Evolutionary conservation across 371 early-diverging fungal species (phyloP), one percentile per base, ranked within the genome.

Genomic region (Amoeboradix gromovi): DNA sequence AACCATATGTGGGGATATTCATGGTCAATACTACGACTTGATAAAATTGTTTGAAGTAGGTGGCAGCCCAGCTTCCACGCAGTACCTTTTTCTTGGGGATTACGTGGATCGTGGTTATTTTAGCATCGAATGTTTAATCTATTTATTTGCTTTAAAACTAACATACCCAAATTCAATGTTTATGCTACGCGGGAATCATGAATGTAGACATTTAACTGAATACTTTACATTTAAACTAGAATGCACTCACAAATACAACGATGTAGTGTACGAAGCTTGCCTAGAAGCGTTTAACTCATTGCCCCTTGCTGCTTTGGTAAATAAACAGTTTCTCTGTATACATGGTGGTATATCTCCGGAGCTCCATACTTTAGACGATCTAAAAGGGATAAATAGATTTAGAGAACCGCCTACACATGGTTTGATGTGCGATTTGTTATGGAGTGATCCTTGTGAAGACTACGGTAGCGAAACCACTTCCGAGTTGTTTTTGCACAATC

Each of bases 21-120:
- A 99, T 76, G 99, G 99, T 5, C 99, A 99, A 77, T 98, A 86
- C 78, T 92, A 85, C 74, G 99, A 99, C 78, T 80, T 99, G 74
- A 87, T 97, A 87, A 94, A 92, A 75, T 81, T 99, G 28, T 92
- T 99, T 76, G 90, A 94, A 74, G 91, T 94, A 17, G 91, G 94
- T 66, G 98, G 97, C 27, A 85, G 88, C 73, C 96, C 97, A 29
- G 84, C 85, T 0, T 80, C 80, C 1, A 91, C 92, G 1, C 77
- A 87, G 2, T 92, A 91, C 73, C 80, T 97, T 17, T 77, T 77
- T 74, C 65, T 98, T 88, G 98, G 98, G 1, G 98, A 98, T 77
- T 98, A 97, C 77, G 98, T 98, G 0, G 98, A 97, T 77, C 81
- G 98, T 73, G 98, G 93, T n/a, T 86, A 87, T 72, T 91, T 90